These are phyloP conservation scores for Phytophthora lateralis DNA, from an alignment of 352 stramenopile genomes.

Conservation along the genomic window DNA sequence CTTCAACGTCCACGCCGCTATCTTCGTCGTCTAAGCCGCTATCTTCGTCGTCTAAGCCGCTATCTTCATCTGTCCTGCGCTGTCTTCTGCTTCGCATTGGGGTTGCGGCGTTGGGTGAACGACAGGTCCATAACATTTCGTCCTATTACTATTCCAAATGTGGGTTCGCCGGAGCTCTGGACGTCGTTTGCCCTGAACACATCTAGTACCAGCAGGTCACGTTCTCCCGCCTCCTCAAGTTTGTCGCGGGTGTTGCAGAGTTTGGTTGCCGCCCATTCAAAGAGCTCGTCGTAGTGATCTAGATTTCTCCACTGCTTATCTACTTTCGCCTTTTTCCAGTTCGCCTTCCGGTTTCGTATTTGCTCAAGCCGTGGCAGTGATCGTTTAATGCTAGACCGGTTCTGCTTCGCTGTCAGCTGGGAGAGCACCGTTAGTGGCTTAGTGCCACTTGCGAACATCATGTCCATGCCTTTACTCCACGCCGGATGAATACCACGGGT, in stretches of 20 bases:
- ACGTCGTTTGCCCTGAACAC: not conserved
- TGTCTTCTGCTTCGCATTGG: too few species aligned
- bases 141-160: slow-evolving; percentile 1
- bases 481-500: not conserved
- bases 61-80: too few species aligned
- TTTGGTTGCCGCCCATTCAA: not conserved
- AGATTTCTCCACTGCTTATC: not conserved
- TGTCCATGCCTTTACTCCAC: not conserved
- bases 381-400: not conserved
- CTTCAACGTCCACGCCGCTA: too few species aligned
- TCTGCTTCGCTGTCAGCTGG: not conserved
- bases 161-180: not conserved
- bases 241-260: not conserved
- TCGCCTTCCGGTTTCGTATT: not conserved
- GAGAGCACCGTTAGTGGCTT: not conserved
- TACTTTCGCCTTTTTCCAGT: not conserved
- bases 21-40: too few species aligned
- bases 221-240: not conserved
- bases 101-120: too few species aligned
- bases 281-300: not conserved
- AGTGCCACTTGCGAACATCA: not conserved
- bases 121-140: too few species aligned
- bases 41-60: too few species aligned
- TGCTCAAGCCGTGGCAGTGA: not conserved
- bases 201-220: not conserved